Evolutionary conservation across 177 flowering plant species (phyloP), one percentile per base, ranked within the genome.

Genomic region (Tripterygium wilfordii): DNA sequence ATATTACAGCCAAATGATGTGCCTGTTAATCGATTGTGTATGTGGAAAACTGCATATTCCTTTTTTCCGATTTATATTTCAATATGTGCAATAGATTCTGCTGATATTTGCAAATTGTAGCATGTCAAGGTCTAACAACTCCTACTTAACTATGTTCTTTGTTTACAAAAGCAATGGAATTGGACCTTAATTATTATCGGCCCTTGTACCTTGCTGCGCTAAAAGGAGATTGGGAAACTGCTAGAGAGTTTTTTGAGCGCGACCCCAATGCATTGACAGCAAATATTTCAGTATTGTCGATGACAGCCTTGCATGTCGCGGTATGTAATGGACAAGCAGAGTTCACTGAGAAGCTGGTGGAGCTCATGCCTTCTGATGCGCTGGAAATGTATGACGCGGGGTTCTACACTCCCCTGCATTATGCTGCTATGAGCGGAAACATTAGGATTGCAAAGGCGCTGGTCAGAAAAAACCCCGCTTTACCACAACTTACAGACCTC

Each of bases 281-380:
- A 14, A 48, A 23, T n/a, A 60, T 60, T 41, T 23, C 64, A 13
- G 15, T 26, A 0, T 4, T 15, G 9, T 33, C 44, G 8, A 45
- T 36, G 41, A 60, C 58, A 22, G 58, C 58, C 18, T 54, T 60
- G n/a, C 64, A 60, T 37, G 17, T 60, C 27, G 58, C 64, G 9
- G 64, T 44, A 1, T 39, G 37, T 8, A 28, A 53, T 5, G 64
- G 48, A 18, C 21, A 22, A 14, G 15, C 53, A n/a, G 12, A 48
- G 3, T 60, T 60, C 30, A 49, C 54, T 4, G 43, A 32, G 39
- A 37, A 53, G 32, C 26, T 60, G 44, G 36, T 60, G 19, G 24
- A 44, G 10, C n/a, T 25, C 7, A 48, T 60, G 46, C 25, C 54
- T 12, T 8, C 29, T 9, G 64, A 53, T n/a, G 53, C 46, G 18